These are phyloP conservation scores for Leonotis leonurus DNA, from an alignment of 257 asterid genomes.

Conservation along the genomic window DNA sequence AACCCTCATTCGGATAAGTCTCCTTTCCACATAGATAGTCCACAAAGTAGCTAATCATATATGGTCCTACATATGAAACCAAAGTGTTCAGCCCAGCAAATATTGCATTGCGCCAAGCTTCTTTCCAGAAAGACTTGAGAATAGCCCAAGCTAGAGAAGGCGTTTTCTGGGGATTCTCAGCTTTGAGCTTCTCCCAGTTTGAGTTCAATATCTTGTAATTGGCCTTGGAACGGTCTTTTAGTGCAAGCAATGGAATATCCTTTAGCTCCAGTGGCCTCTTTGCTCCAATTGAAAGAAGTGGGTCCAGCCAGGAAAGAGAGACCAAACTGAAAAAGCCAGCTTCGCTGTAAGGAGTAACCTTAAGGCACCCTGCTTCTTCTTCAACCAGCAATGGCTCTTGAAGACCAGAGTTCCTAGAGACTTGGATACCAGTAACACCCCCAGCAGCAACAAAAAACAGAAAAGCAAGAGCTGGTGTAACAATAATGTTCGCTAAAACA, in stretches of 20 bases:
- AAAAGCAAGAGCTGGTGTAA: slow-evolving; percentile 61
- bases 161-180: slow-evolving; percentile 47
- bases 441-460: slow-evolving; percentile 62
- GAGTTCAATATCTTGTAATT: slow-evolving; percentile 69
- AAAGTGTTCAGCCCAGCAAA: slow-evolving; percentile 73
- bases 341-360: slow-evolving; percentile 75
- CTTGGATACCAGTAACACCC: slow-evolving; percentile 62
- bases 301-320: slow-evolving; percentile 92
- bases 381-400: slow-evolving; percentile 48
- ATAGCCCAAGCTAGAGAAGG: slow-evolving; percentile 91
- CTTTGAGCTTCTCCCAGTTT: slow-evolving; percentile 75
- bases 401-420: slow-evolving; percentile 53
- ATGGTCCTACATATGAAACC: slow-evolving; percentile 86
- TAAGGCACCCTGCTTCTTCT: slow-evolving; percentile 91
- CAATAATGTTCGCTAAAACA: slow-evolving; percentile 54
- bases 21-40: slow-evolving; percentile 67
- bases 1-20: slow-evolving; percentile 63
- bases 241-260: slow-evolving; percentile 80
- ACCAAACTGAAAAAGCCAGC: slow-evolving; percentile 82
- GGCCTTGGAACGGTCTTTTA: slow-evolving; percentile 80
- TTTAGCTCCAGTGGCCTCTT: slow-evolving; percentile 90
- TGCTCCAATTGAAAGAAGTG: slow-evolving; percentile 85
- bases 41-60: slow-evolving; percentile 82
- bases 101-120: slow-evolving; percentile 72
- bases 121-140: slow-evolving; percentile 76